Conservation (phyloP, 257 asterid genomes). For the Plantago elongata region DNA sequence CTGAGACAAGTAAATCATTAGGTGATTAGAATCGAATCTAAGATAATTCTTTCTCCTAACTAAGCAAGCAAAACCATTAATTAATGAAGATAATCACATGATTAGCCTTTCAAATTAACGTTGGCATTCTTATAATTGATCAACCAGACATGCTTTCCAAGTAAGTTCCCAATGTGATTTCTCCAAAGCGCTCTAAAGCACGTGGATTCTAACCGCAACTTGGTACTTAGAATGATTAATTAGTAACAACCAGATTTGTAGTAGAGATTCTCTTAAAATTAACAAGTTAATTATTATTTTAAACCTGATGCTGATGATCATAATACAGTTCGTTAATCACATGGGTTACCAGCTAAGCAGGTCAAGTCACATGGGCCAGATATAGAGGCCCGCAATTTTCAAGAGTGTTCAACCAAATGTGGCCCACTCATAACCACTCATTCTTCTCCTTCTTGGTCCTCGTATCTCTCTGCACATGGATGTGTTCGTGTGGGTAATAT, state of each 20-base stretch:
- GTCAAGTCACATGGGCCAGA: constrained; percentile 36
- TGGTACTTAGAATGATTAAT: constrained; percentile 13
- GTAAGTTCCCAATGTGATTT: constrained; percentile 3
- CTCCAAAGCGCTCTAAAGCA: constrained; percentile 23
- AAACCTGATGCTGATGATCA: too few relatives aligned
- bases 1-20: constrained; percentile 32
- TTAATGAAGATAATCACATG: constrained; percentile 5
- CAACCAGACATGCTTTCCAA: constrained; percentile 21
- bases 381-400: constrained; percentile 23
- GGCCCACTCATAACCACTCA: constrained; percentile 18
- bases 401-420: constrained; percentile 24
- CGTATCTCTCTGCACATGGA: constrained; percentile 25
- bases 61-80: background rate
- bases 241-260: constrained; percentile 19
- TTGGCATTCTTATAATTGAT: constrained; percentile 26
- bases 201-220: constrained; percentile 26
- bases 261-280: constrained; percentile 20
- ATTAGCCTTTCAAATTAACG: constrained; percentile 11
- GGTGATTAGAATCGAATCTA: constrained; percentile 17
- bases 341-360: constrained; percentile 28
- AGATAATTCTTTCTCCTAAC: constrained; percentile 11
- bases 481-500: constrained; percentile 28
- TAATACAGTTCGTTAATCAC: constrained; percentile 20
- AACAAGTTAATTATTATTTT: constrained; percentile 1
- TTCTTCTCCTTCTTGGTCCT: constrained; percentile 10